These are phyloP conservation scores for Syncephalastrum racemosum DNA, from an alignment of 371 early-diverging fungal species.

Conservation along the genomic window DNA sequence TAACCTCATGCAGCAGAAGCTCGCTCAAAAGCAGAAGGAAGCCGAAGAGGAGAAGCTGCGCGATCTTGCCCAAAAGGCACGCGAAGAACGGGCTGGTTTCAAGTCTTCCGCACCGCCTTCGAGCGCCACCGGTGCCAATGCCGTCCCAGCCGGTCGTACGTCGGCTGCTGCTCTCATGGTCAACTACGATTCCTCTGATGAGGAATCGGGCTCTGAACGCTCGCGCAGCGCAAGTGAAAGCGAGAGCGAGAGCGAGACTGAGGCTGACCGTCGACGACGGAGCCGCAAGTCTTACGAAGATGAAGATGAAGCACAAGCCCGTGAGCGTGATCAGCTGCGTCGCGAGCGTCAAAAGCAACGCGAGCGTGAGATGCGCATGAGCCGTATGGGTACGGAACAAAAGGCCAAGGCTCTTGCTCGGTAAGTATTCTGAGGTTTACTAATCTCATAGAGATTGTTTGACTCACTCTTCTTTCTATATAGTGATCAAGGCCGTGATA, in stretches of 20 bases:
- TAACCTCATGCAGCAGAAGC: constrained; percentile 83
- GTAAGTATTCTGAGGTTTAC: constrained; percentile 24
- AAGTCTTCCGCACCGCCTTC: constrained; percentile 17
- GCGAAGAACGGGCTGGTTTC: constrained; percentile 76
- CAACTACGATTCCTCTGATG: constrained; percentile 48
- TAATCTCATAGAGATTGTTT: not conserved
- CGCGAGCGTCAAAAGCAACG: constrained; percentile 81
- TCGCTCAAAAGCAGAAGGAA: constrained; percentile 94
- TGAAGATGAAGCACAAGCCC: constrained; percentile 57
- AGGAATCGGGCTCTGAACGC: constrained; percentile 42
- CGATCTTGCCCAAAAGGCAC: constrained; percentile 86
- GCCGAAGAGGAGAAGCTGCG: constrained; percentile 91
- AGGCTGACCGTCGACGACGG: constrained; percentile 9
- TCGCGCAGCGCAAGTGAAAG: constrained; percentile 29
- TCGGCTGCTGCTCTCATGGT: constrained; percentile 46
- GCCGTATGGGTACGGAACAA: constrained; percentile 88
- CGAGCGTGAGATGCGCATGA: constrained; percentile 86
- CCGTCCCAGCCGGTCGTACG: constrained; percentile 33
- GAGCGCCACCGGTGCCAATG: constrained; percentile 7
- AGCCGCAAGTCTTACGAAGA: constrained; percentile 19
- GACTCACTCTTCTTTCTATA: constrained; percentile 1
- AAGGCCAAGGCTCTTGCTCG: constrained; percentile 79
- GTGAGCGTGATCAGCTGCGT: constrained; percentile 89
- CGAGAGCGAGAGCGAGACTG: constrained; percentile 23
- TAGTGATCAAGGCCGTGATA: constrained; percentile 83